Percentiles rank a stretch among this genome's conserved stretches.
These are phyloP conservation scores for Phytophthora pinifolia DNA, from an alignment of 352 stramenopile species.

Conservation along the genomic window DNA sequence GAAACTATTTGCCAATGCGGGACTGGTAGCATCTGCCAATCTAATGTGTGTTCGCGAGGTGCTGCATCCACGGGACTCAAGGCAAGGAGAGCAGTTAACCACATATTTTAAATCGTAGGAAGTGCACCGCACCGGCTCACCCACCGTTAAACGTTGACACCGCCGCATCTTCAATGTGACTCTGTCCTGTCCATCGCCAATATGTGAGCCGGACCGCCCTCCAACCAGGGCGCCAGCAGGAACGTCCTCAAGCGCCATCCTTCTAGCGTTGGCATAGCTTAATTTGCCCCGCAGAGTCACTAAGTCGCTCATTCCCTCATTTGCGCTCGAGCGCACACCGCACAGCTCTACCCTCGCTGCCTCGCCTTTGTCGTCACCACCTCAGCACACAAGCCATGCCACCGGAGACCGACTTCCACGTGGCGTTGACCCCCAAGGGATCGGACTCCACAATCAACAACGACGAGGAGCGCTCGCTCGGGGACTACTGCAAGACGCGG, in stretches of 20 bases:
- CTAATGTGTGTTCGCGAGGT: no score
- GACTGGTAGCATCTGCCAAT: no score
- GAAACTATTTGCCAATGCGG: no score
- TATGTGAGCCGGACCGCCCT: constrained; percentile 5
- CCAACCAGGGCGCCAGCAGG: constrained; percentile 1
- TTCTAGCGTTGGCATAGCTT: no score
- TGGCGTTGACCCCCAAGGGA: constrained; percentile 29
- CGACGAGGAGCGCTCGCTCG: constrained; percentile 30
- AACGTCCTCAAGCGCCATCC: not conserved
- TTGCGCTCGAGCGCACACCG: constrained; percentile 6
- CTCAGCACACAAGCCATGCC: no score
- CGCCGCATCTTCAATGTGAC: constrained; percentile 14
- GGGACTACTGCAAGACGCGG: constrained; percentile 40
- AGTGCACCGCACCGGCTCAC: constrained; percentile 9
- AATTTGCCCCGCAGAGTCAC: no score
- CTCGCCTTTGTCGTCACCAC: no score
- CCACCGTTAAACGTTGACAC: not conserved
- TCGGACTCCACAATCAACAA: constrained; percentile 22
- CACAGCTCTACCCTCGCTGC: no score
- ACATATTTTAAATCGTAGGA: no score
- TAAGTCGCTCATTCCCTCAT: constrained; percentile 17
- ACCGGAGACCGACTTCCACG: constrained; percentile 32
- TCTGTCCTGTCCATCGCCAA: constrained; percentile 10
- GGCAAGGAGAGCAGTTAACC: no score
- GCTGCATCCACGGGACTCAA: no score